Base-by-base conservation (phyloP, 345 rosid genomes). In the Citrus glauca region DNA sequence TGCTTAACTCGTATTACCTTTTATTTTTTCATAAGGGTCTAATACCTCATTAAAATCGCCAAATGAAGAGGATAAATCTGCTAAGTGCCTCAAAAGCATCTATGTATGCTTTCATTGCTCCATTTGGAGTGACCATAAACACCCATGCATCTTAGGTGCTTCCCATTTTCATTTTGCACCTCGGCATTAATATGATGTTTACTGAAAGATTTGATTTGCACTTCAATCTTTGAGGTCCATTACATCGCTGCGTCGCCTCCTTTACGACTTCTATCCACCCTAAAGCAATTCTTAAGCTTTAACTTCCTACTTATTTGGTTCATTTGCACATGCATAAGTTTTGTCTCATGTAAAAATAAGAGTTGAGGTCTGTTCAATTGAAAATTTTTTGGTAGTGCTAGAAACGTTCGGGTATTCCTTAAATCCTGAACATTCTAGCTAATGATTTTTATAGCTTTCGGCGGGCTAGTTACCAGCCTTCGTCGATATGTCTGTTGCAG, bases 181-280 rank as follows among this genome's bases (percentile, higher is more conserved):
- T 50, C 2, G 16, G 7, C 56, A 50, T 50, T 0, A 50, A 50
- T 50, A 50, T 50, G 2, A 9, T 50, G 6, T 17, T 16, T 50
- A 0, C 7, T 50, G 20, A 50, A 50, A 0, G 56, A 50, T 17
- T 50, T 50, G 5, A 50, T 17, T 13, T 50, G 1, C 2, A 50
- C 56, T 17, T 50, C 0, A 14, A 50, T 17, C 2, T 50, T 2
- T 0, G 0, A 50, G 6, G 16, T 16, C 20, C 20, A 50, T 4
- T 0, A 9, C 20, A 50, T 50, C 3, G 7, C 20, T 5, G 16
- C 0, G 0, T 2, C 56, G 0, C 7, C 20, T 13, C 0, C 0
- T 16, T 17, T 50, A 0, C 56, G 0, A 16, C 7, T 16, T 17
- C 2, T 16, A 0, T 50, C 2, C 56, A 16, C 56, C 1, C 5